phyloP scores from a whole-genome alignment of 148 eudicot genomes.

The Diospyros kaki region DNA sequence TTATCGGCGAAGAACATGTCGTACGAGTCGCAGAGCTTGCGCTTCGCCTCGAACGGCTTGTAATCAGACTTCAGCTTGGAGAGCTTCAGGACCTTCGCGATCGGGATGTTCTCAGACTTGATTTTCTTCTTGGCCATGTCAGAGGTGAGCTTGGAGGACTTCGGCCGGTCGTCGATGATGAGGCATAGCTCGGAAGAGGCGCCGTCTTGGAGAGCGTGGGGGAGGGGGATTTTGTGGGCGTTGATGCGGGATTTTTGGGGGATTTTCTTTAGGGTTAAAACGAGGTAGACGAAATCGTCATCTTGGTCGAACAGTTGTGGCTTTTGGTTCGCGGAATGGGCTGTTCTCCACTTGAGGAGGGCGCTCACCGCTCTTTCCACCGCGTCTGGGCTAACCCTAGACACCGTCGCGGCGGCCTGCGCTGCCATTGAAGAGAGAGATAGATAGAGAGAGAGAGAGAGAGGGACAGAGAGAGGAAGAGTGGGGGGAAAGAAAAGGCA shows the following conservation, averaged over 20 bases:
- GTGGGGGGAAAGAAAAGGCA: no score
- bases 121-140: constrained; percentile 31
- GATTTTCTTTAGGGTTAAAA: constrained; percentile 62
- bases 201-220: constrained; percentile 41
- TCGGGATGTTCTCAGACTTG: constrained; percentile 19
- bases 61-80: constrained; percentile 36
- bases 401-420: no score
- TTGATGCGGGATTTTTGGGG: constrained; percentile 44
- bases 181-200: constrained; percentile 30
- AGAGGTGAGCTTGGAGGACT: constrained; percentile 23
- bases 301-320: neutral
- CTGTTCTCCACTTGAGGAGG: neutral
- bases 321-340: neutral
- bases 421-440: no score
- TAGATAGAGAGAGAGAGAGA: no score
- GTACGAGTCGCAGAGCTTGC: constrained; percentile 29
- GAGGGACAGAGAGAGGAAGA: no score
- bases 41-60: constrained; percentile 39
- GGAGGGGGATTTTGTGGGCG: constrained; percentile 56
- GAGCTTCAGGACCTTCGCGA: constrained; percentile 31
- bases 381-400: neutral
- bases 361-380: neutral
- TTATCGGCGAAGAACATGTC: constrained; percentile 38
- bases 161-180: constrained; percentile 39
- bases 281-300: constrained; percentile 28